Evolutionary conservation across 2,329 filamentous ascomycete genomes (phyloP), one percentile per base, ranked within the genome.

Genomic region (Fusarium equiseti): DNA sequence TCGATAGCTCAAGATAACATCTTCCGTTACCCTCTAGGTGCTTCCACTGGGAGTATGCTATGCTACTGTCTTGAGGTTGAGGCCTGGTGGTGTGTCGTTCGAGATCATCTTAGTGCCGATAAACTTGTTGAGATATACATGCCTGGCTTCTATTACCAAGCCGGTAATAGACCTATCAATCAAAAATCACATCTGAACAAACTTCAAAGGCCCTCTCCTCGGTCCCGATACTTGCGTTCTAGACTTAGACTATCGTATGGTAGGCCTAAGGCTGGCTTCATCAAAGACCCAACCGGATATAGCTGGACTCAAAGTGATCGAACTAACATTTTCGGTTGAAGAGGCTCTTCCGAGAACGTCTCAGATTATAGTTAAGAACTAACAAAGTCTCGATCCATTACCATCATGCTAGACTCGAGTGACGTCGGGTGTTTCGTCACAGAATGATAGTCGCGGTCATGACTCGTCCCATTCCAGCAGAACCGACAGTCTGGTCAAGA

Each of bases 391-490:
- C 22, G 20, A 24, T 44, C 22, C 16, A 44, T 44, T 15, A 10
- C 20, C 42, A 16, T 24, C 42, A 7, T 24, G 5, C 5, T 44
- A 7, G 42, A 6, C 9, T 29, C 8, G 15, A 20, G 38, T 18
- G 16, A 43, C 38, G n/a, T 52, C 16, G 20, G 9, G 16, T 18
- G 13, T 15, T 35, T 27, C 9, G 20, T 40, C 10, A 8, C 16
- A 4, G 16, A 9, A 38, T 10, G 32, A 54, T 42, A 46, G 62
- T 57, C 27, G 8, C 16, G 20, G 24, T 27, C 43, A 63, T 68
- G 65, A 63, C 57, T 62, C 40, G 32, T 32, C 31, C 22, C 62
- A 66, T 68, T 63, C 53, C 62, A 59, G 12, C 20, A 24, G 10
- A 40, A 27, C 48, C 56, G 52, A 54, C 31, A 27, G 44, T 26